Conservation (phyloP, 108 stramenopile genomes). For the Cyclotella baltica region DNA sequence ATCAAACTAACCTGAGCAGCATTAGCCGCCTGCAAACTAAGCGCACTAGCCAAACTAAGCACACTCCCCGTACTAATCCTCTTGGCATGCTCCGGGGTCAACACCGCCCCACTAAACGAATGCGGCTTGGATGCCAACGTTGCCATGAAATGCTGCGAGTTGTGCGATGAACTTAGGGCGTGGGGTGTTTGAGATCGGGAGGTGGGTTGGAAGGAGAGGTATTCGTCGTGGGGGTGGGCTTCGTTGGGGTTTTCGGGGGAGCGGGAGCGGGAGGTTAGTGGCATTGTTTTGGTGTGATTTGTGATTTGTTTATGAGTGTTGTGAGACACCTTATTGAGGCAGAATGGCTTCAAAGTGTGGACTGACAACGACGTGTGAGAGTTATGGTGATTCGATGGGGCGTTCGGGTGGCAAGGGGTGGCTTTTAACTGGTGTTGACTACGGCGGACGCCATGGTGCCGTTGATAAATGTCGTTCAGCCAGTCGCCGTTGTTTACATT, state of each 20-base stretch:
- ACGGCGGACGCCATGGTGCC: too few species aligned
- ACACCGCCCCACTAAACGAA: constrained; percentile 81
- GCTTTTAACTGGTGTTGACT: too few species aligned
- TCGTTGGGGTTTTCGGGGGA: not conserved
- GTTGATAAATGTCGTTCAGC: too few species aligned
- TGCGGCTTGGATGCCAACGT: constrained; percentile 78
- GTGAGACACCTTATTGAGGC: too few species aligned
- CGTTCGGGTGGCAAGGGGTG: too few species aligned
- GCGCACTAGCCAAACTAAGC: constrained; percentile 65
- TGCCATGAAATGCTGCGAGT: not conserved
- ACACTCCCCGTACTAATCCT: constrained; percentile 68
- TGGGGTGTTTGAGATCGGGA: not conserved
- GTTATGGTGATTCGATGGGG: too few species aligned
- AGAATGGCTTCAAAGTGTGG: too few species aligned
- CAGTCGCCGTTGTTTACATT: too few species aligned
- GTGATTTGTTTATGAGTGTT: not conserved
- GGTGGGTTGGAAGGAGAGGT: constrained; percentile 11
- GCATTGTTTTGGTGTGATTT: not conserved
- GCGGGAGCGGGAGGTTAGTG: not conserved
- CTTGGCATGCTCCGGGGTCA: constrained; percentile 82
- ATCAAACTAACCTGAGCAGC: constrained; percentile 25
- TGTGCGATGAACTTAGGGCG: not conserved
- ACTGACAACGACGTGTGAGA: too few species aligned
- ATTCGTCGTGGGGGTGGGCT: constrained; percentile 3
- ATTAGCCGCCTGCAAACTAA: constrained; percentile 53